Base-by-base conservation (phyloP, 129 eudicot species). In the Artemisia annua region DNA sequence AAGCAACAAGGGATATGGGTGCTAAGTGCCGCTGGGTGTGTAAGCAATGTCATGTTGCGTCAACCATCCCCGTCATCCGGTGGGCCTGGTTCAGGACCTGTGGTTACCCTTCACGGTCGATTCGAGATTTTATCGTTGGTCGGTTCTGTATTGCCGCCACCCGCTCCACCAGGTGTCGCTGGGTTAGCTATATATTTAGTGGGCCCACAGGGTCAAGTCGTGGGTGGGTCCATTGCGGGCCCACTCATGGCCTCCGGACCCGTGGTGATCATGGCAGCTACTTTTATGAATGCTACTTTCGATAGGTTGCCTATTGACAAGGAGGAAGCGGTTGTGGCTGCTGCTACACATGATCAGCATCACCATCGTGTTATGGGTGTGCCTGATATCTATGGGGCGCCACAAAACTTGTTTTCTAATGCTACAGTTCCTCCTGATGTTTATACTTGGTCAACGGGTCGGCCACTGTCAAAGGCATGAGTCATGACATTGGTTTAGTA, bases 191-290 rank as follows among this genome's bases (percentile, higher is more conserved):
- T 88, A 6, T 88, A 85, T 67, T 66, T 88, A 44, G 90, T 86
- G 0, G 95, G 95, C n/a, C 82, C 88, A 2, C 95, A 85, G 53
- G 95, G 95, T 13, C 95, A 88, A 78, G 95, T 88, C 1, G 88
- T 85, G 11, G 95, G 95, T 14, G 95, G 90, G 51, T 76, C 86
- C 14, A 80, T 88, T 19, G 95, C 86, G 0, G 95, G 95, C 14
- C 77, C 95, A 12, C 90, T 88, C 11, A 75, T 88, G 50, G 95
- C 95, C 15, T 83, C 95, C 0, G 95, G 94, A 3, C 95, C 95
- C 1, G 90, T 88, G 10, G 86, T 88, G 66, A 85, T 88, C 52
- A 88, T 88, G 95, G 90, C 90, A 3, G 90, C 90, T 2, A 77
- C 90, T 16, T 88, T 88, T 76, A 85, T 85, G 90, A 85, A 88